phyloP scores from a whole-genome alignment of 345 rosid species.

The Carallia brachiata region DNA sequence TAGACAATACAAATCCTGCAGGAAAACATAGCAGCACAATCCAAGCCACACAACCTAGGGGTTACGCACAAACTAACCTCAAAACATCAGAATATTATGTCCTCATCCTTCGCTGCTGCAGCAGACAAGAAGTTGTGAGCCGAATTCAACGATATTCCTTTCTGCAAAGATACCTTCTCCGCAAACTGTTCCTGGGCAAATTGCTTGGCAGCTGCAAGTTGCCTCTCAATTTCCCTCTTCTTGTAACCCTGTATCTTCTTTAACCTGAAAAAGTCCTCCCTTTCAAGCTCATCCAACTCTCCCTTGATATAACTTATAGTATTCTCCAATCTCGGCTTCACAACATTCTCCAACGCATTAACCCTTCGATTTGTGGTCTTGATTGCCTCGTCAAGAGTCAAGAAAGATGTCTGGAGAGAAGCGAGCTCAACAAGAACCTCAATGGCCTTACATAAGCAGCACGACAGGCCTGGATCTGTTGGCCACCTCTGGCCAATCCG shows the following conservation, averaged over 20 bases:
- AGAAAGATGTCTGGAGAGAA: conserved; percentile 87
- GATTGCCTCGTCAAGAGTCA: conserved; percentile 92
- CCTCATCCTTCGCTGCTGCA: conserved; percentile 64
- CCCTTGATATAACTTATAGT: conserved; percentile 81
- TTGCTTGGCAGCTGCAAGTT: conserved; percentile 42
- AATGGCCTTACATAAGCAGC: conserved; percentile 83
- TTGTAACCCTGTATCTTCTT: conserved; percentile 88
- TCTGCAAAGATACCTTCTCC: conserved; percentile 66
- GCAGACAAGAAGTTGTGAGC: conserved; percentile 61
- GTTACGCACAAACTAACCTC: conserved; percentile 15
- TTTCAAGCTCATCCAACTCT: conserved; percentile 91
- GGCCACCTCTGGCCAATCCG: conserved; percentile 94
- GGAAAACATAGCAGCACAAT: conserved; percentile 7
- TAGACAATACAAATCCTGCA: conserved; percentile 4
- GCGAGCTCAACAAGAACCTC: conserved; percentile 95
- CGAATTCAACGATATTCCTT: conserved; percentile 59
- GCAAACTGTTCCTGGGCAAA: conserved; percentile 72
- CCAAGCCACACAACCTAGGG: conserved; percentile 23
- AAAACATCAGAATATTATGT: conserved; percentile 64
- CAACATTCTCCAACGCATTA: conserved; percentile 88
- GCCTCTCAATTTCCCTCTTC: conserved; percentile 71
- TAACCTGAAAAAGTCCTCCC: conserved; percentile 88
- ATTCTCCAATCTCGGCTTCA: conserved; percentile 83
- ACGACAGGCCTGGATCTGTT: conserved; percentile 85
- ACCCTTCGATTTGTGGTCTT: conserved; percentile 95